A percentile compares a stretch with the other conserved stretches of the same genome.
phyloP scores from a whole-genome alignment of 345 rosid genomes.

The Aurinia saxatilis region DNA sequence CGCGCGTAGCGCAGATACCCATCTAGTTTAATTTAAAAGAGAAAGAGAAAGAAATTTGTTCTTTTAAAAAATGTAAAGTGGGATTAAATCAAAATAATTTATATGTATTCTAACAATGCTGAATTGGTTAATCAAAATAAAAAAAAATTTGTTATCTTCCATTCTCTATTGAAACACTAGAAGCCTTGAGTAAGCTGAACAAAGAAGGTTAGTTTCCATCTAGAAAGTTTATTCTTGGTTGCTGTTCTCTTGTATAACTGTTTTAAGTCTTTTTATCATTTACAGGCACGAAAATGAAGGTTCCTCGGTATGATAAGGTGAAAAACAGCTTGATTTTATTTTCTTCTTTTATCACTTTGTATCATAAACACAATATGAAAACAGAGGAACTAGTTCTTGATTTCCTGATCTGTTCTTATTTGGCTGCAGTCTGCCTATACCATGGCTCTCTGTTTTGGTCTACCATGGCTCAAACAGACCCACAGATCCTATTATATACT shows the following conservation, averaged over 20 bases:
- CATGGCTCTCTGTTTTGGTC: too few species aligned
- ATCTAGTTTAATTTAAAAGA: too few species aligned
- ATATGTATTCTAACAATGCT: too few species aligned
- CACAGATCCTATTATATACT: too few species aligned
- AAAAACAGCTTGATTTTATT: too few species aligned
- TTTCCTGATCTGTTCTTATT: not conserved
- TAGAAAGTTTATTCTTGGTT: not conserved
- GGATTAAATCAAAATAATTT: too few species aligned
- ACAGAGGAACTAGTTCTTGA: not conserved
- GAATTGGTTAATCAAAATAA: too few species aligned
- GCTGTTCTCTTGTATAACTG: conserved; percentile 1
- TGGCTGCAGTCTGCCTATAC: conserved; percentile 78
- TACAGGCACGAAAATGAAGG: conserved; percentile 81
- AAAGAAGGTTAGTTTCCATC: conserved; percentile 55
- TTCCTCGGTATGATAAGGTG: conserved; percentile 91
- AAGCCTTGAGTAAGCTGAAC: conserved; percentile 45
- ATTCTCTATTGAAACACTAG: conserved; percentile 65
- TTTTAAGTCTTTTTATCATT: conserved; percentile 18
- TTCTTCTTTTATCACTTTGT: not conserved
- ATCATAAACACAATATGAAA: not conserved
- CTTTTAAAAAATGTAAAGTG: too few species aligned
- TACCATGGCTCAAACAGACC: too few species aligned
- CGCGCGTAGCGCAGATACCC: too few species aligned
- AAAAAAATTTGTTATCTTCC: too few species aligned
- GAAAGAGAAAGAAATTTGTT: too few species aligned